A percentile compares a stretch with the other conserved stretches of the same genome.
Conservation (phyloP, 495 filamentous ascomycete species). For the Talaromyces wortmannii region DNA sequence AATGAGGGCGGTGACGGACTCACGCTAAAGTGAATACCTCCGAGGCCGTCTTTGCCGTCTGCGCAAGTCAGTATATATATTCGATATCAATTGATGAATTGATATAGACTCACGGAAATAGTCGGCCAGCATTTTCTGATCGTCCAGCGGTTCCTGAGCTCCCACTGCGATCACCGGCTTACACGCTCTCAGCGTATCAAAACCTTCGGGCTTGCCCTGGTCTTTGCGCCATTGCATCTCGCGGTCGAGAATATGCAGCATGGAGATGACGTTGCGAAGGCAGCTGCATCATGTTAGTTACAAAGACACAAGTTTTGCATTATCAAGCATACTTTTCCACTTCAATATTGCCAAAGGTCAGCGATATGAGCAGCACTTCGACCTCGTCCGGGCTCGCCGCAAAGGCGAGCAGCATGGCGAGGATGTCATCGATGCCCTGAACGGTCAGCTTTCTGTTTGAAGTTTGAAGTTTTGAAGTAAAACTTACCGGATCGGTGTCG, state of each 20-base stretch:
- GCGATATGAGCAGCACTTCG: constrained; percentile 79
- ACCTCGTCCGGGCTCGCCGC: constrained; percentile 78
- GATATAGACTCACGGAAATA: constrained; percentile 67
- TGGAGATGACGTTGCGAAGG: constrained; percentile 79
- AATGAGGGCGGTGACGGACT: constrained; percentile 10
- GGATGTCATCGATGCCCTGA: constrained; percentile 85
- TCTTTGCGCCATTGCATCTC: constrained; percentile 78
- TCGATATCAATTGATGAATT: neutral
- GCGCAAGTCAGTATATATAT: constrained; percentile 2
- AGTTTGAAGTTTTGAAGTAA: neutral
- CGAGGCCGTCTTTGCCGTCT: constrained; percentile 90
- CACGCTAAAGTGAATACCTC: constrained; percentile 80
- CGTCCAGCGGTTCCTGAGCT: constrained; percentile 75
- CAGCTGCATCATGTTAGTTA: constrained; percentile 44
- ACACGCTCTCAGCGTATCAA: constrained; percentile 55
- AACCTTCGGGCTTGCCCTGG: constrained; percentile 58
- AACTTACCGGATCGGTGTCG: constrained; percentile 76
- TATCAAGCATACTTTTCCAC: constrained; percentile 55
- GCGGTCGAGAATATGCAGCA: constrained; percentile 89
- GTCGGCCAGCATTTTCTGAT: constrained; percentile 77
- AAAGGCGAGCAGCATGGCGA: constrained; percentile 80
- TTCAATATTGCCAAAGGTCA: constrained; percentile 90
- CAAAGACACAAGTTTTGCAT: neutral
- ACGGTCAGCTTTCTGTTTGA: neutral
- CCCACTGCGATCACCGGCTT: constrained; percentile 85